Evolutionary conservation across 352 stramenopile species (phyloP).

Genomic region (Phytophthora meadii): DNA sequence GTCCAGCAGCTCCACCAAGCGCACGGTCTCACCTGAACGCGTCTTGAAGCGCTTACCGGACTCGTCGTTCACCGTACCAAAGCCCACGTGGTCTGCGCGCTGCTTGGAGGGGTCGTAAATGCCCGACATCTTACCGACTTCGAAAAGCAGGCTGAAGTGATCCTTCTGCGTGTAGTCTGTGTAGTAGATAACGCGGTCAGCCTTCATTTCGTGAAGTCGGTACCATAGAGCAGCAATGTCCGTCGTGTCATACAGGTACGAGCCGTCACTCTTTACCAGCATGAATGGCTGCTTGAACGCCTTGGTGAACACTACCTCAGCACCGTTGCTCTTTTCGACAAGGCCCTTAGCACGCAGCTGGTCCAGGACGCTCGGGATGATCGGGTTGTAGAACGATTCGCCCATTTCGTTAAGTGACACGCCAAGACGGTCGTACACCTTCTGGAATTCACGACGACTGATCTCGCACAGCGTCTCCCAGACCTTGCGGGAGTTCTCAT

Average conservation of each 20-base stretch:
- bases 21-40: conserved; percentile 97
- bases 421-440: conserved; percentile 84
- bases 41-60: conserved; percentile 97
- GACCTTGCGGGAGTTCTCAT: conserved; percentile 82
- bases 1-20: conserved; percentile 99
- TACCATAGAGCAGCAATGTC: conserved; percentile 90
- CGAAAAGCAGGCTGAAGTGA: conserved; percentile 87
- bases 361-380: conserved; percentile 88
- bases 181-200: conserved; percentile 86
- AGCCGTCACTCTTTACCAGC: conserved; percentile 87
- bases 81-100: conserved; percentile 84
- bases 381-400: conserved; percentile 90
- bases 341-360: conserved; percentile 91
- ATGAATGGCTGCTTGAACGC: conserved; percentile 91
- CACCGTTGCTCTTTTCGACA: conserved; percentile 90
- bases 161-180: conserved; percentile 91
- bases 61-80: conserved; percentile 90
- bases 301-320: conserved; percentile 92
- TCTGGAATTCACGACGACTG: conserved; percentile 86
- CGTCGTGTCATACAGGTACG: conserved; percentile 87
- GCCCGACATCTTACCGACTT: conserved; percentile 78
- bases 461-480: conserved; percentile 88
- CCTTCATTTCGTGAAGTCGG: conserved; percentile 84
- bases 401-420: conserved; percentile 83
- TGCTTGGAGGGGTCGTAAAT: conserved; percentile 87